phyloP scores from a whole-genome alignment of 805 yeast genomes.

The Sugiyamaella americana region DNA sequence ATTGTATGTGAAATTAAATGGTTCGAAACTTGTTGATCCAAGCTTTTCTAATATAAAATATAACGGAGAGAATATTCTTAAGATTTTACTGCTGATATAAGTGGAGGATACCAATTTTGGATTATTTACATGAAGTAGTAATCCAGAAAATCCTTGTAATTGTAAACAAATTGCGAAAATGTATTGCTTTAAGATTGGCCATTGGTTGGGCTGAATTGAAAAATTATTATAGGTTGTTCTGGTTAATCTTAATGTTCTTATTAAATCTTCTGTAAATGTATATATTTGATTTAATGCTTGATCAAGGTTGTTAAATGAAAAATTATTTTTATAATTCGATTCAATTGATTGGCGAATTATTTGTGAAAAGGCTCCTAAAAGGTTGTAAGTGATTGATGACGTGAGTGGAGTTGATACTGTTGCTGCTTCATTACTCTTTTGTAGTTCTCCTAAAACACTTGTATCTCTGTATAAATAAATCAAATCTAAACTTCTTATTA shows the following conservation, averaged over 20 bases:
- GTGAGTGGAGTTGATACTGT: not conserved
- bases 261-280: not conserved
- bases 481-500: not conserved
- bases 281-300: conserved; percentile 4
- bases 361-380: conserved; percentile 17
- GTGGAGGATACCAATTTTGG: conserved; percentile 5
- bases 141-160: conserved; percentile 23
- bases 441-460: not conserved
- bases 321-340: not conserved
- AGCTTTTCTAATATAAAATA: conserved; percentile 25
- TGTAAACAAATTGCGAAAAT: conserved; percentile 24
- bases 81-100: conserved; percentile 17
- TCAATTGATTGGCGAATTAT: conserved; percentile 8
- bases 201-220: not conserved
- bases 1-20: conserved; percentile 54
- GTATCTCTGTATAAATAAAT: not conserved
- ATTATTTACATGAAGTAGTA: conserved; percentile 11
- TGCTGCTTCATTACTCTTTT: no score
- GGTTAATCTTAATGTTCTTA: not conserved
- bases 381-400: conserved; percentile 3
- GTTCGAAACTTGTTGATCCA: conserved; percentile 28
- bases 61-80: conserved; percentile 19
- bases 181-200: conserved; percentile 20
- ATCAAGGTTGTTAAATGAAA: conserved; percentile 7
- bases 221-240: not conserved